These are phyloP conservation scores for Cadophora malorum DNA, from an alignment of 2,329 filamentous ascomycete species.

Conservation along the genomic window DNA sequence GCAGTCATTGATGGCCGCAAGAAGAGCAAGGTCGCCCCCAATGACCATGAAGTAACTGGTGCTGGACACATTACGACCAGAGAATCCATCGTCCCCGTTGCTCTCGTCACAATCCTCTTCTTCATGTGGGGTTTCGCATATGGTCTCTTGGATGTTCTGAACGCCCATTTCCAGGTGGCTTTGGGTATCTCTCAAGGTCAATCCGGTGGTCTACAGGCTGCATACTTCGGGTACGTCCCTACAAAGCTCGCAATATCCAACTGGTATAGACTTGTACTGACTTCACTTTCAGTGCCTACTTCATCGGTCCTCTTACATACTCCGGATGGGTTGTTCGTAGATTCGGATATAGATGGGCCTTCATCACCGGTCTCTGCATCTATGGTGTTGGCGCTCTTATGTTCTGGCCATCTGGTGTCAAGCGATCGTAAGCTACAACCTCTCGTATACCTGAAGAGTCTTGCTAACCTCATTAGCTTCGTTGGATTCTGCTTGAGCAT, in stretches of 20 bases:
- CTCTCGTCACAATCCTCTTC: conserved; percentile 75
- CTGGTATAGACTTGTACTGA: not conserved
- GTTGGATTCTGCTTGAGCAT: conserved; percentile 41
- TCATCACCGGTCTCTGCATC: conserved; percentile 76
- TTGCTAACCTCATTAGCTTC: conserved; percentile 29
- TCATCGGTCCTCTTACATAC: conserved; percentile 68
- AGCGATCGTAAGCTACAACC: conserved; percentile 34
- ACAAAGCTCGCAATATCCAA: not conserved
- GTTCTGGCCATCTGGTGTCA: conserved; percentile 80
- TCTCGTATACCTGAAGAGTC: fast-evolving
- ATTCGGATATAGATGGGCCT: conserved; percentile 78
- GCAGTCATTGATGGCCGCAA: not conserved
- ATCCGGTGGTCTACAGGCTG: conserved; percentile 69
- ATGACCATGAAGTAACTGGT: conserved; percentile 73
- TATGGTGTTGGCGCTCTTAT: conserved; percentile 79
- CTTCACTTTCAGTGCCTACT: conserved; percentile 60
- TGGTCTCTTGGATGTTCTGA: conserved; percentile 82
- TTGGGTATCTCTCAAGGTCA: conserved; percentile 63
- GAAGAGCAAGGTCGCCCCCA: conserved; percentile 8
- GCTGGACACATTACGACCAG: conserved; percentile 67
- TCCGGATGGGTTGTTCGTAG: conserved; percentile 75
- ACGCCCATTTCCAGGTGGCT: conserved; percentile 61
- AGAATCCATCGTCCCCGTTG: conserved; percentile 60
- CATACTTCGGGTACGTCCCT: conserved; percentile 60
- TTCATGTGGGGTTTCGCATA: conserved; percentile 91